Evolutionary conservation across 176 grass and related monocot genomes (phyloP).

Genomic region (Bonia amplexicaulis): DNA sequence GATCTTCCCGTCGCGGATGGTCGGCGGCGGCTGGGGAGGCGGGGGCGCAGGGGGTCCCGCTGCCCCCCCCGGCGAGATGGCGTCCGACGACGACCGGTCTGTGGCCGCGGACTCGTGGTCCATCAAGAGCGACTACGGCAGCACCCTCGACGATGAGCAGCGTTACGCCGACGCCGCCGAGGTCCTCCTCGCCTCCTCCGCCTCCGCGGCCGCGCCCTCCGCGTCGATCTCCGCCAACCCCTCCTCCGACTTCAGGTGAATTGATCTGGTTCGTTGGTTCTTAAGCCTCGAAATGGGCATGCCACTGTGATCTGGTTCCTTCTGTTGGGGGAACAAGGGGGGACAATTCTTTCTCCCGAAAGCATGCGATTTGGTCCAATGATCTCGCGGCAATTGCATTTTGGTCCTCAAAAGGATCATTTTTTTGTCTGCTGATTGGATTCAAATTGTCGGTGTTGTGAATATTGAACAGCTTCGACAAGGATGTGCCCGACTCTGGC

Average conservation of each 20-base stretch:
- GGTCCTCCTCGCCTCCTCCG: slow-evolving; percentile 54
- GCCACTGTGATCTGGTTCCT: slow-evolving; percentile 27
- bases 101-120: slow-evolving; percentile 98
- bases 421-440: background rate
- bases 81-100: slow-evolving; percentile 88
- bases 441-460: background rate
- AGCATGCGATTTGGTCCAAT: slow-evolving; percentile 10
- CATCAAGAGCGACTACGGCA: slow-evolving; percentile 97
- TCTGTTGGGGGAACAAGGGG: background rate
- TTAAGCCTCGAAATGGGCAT: background rate
- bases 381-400: slow-evolving; percentile 8
- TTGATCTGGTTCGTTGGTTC: background rate
- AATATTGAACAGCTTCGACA: slow-evolving; percentile 68
- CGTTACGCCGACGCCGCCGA: slow-evolving; percentile 81
- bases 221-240: slow-evolving; percentile 36
- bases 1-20: slow-evolving; percentile 50
- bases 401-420: background rate
- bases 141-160: slow-evolving; percentile 95
- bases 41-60: background rate
- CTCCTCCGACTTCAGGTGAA: slow-evolving; percentile 73
- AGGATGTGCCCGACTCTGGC: slow-evolving; percentile 57
- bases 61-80: slow-evolving; percentile 41
- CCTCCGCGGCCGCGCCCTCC: slow-evolving; percentile 35
- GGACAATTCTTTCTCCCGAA: background rate
- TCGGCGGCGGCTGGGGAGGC: slow-evolving; percentile 5